Evolutionary conservation across 108 stramenopile species (phyloP), one percentile per base, ranked within the genome.

Genomic region (Skeletonema marinoi): DNA sequence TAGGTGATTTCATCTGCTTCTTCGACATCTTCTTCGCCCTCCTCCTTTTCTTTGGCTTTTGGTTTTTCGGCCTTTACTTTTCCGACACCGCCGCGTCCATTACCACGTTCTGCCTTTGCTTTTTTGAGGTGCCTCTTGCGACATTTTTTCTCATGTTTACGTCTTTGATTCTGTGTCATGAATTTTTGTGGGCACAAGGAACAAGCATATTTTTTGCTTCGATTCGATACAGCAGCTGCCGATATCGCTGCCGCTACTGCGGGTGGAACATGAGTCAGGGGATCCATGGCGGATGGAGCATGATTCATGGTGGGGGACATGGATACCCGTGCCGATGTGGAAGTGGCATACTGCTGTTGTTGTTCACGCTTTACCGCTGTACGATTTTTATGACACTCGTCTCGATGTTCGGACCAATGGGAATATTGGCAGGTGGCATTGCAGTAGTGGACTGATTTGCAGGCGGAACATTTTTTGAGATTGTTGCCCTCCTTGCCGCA

Each of bases 1-100:
- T 77, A 81, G 14, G 74, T 39, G 19, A 81, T 77, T 31, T 81
- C 80, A 32, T 81, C 80, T 9, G 68, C 69, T 31, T 56, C 75
- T 35, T 79, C 78, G 29, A 54, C 66, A 10, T 32, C 69, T 16
- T 75, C 69, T 16, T 70, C 73, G 6, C 35, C 65, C 35, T 58
- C 70, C 48, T 73, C 73, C 30, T 12, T 69, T 17, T 73, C 65
- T 59, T 38, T 59, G 41, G 31, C 68, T 3, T 11, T 46, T 25
- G 41, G 30, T 65, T 65, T 3, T 9, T 42, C 65, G 17, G 65
- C 65, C 65, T 42, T 65, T 16, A 65, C 41, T 13, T 11, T 25
- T 33, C 42, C 14, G 2, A 21, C 39, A 16, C 19, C 25, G 0
- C 54, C 25, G n/a, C 39, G 11, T 12, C 39, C 39, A 35, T 25